Conservation (phyloP, 1,284 basidiomycete genomes). For the Ceratorhiza oryzae-sativae region DNA sequence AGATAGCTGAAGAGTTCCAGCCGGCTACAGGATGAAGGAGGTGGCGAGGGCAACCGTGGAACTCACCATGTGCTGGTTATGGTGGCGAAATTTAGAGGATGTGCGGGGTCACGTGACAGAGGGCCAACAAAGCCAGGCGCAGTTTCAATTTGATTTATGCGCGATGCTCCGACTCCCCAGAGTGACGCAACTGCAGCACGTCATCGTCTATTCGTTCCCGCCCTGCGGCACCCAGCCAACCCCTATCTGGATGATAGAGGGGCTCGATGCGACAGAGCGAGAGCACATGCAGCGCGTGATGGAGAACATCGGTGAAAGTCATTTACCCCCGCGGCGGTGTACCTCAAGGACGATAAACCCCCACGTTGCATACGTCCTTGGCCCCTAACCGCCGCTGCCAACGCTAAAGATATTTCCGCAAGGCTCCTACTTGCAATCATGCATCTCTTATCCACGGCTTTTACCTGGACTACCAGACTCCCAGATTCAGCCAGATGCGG, state of each 20-base stretch:
- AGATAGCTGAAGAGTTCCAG: conserved; percentile 56
- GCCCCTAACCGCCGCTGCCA: conserved; percentile 15
- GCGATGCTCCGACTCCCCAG: conserved; percentile 4
- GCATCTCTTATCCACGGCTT: no score
- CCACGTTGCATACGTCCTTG: no score
- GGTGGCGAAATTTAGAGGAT: conserved; percentile 20
- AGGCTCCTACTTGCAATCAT: conserved; percentile 12
- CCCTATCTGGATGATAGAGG: conserved; percentile 33
- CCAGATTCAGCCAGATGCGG: not conserved
- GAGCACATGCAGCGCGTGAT: no score
- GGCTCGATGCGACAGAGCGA: not conserved
- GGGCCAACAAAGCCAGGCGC: not conserved
- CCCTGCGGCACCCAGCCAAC: not conserved
- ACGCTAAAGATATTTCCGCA: not conserved
- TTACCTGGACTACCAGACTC: not conserved
- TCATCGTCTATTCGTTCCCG: conserved; percentile 16
- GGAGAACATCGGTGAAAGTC: not conserved
- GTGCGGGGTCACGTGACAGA: not conserved
- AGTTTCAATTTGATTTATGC: not conserved
- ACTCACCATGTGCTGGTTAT: conserved; percentile 60
- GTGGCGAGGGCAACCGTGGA: no score
- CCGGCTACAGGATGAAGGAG: no score
- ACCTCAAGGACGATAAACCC: not conserved
- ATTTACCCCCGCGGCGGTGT: not conserved
- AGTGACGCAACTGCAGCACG: conserved; percentile 14